phyloP scores from a whole-genome alignment of 495 filamentous ascomycete species.

The Aspergillus nanangensis region DNA sequence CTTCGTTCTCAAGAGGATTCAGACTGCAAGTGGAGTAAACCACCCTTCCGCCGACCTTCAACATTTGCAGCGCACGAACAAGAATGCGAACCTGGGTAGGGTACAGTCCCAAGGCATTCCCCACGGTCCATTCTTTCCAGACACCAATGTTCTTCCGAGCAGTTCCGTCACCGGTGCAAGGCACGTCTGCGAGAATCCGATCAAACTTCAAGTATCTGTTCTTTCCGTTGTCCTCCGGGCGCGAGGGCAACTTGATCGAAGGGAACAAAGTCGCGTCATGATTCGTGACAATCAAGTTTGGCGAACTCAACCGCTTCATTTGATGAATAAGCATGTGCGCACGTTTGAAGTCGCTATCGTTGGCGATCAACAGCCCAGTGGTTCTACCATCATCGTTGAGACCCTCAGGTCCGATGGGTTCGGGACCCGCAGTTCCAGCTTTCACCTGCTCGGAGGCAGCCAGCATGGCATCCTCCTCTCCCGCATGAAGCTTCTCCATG shows the following conservation, averaged over 20 bases:
- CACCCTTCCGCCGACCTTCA: constrained; percentile 88
- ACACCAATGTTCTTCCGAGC: constrained; percentile 83
- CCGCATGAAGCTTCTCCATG: constrained; percentile 87
- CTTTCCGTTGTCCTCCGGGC: constrained; percentile 43
- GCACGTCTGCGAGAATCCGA: constrained; percentile 92
- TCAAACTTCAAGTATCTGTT: constrained; percentile 91
- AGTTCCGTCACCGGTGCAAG: constrained; percentile 94
- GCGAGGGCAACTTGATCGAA: constrained; percentile 68
- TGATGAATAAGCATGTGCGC: constrained; percentile 96
- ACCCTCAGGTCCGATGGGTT: constrained; percentile 40
- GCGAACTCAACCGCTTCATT: constrained; percentile 92
- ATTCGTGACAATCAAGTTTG: constrained; percentile 95
- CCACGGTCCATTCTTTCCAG: constrained; percentile 91
- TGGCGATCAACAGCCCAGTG: constrained; percentile 88
- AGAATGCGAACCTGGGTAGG: constrained; percentile 82
- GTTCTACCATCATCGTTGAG: constrained; percentile 78
- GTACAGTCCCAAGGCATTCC: constrained; percentile 79
- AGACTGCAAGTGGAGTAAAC: constrained; percentile 98
- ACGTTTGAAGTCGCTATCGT: constrained; percentile 92
- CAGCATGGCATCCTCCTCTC: constrained; percentile 78
- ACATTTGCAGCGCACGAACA: constrained; percentile 89
- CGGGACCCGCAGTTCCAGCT: constrained; percentile 43
- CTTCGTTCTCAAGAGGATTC: constrained; percentile 96
- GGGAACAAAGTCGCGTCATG: constrained; percentile 97
- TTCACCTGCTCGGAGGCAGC: constrained; percentile 52